Percentiles rank a stretch among this genome's conserved stretches.
Conservation (phyloP, 768 basidiomycete species). For the Boletellus emodensis region DNA sequence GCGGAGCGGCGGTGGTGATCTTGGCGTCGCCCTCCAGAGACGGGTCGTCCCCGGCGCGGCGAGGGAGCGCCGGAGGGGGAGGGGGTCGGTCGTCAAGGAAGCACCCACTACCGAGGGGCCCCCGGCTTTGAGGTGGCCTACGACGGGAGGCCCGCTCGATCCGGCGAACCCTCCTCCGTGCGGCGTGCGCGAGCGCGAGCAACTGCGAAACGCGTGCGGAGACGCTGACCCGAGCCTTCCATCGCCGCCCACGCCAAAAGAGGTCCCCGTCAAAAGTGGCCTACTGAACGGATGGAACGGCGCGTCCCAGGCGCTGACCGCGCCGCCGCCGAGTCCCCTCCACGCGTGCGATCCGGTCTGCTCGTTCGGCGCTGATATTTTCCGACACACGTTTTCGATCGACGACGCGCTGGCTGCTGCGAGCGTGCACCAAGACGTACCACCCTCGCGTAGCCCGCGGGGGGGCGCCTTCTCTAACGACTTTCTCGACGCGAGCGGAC, state of each 20-base stretch:
- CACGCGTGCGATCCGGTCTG: neutral
- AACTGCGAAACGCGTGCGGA: neutral
- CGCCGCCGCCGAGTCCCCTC: neutral
- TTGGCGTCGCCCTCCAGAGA: conserved; percentile 11
- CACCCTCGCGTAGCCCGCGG: neutral
- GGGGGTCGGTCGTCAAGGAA: neutral
- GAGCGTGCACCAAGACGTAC: neutral
- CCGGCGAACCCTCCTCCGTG: conserved; percentile 16
- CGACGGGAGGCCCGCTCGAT: conserved; percentile 28
- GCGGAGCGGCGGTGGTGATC: conserved; percentile 33
- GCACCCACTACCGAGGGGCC: neutral
- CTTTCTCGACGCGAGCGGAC: conserved; percentile 10
- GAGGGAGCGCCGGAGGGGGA: neutral
- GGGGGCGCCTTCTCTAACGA: conserved; percentile 16
- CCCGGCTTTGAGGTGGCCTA: conserved; percentile 12
- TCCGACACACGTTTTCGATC: neutral
- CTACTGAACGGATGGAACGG: conserved; percentile 2
- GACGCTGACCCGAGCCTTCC: neutral
- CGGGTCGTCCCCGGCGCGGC: neutral
- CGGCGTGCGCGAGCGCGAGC: conserved; percentile 6
- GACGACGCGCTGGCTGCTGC: neutral
- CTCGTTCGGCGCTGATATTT: neutral
- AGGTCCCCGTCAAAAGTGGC: neutral
- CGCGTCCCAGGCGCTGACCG: neutral
- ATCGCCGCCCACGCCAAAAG: neutral